Conservation (phyloP, 108 stramenopile genomes). For the Mediolabrus comicus region DNA sequence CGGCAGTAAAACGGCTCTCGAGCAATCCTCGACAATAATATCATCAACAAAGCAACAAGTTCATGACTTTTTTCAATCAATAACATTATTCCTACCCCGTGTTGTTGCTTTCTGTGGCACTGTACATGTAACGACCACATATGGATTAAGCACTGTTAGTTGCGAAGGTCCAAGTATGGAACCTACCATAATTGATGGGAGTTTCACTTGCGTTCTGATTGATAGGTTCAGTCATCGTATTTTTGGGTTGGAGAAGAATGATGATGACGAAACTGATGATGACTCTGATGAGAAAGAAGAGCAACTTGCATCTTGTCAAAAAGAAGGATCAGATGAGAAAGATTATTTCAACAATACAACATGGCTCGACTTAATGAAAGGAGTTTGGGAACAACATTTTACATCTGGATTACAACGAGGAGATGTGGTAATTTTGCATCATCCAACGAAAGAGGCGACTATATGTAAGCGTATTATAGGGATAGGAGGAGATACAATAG, state of each 20-base stretch:
- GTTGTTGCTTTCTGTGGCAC: conserved; percentile 43
- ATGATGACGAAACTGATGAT: conserved; percentile 10
- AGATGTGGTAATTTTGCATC: conserved; percentile 89
- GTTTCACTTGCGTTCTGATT: conserved; percentile 58
- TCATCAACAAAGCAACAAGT: conserved; percentile 11
- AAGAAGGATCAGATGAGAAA: not conserved
- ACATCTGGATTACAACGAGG: conserved; percentile 69
- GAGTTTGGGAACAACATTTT: conserved; percentile 50
- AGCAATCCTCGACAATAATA: not conserved
- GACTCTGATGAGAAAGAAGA: conserved; percentile 8
- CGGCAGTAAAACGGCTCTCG: not conserved
- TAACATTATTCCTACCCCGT: conserved; percentile 9
- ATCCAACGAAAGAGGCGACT: conserved; percentile 79
- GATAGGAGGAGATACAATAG: conserved; percentile 85
- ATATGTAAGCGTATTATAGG: conserved; percentile 93
- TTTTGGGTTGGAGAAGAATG: conserved; percentile 52
- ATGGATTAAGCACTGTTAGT: conserved; percentile 68
- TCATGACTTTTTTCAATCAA: conserved; percentile 3
- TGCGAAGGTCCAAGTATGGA: conserved; percentile 93
- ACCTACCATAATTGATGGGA: conserved; percentile 82
- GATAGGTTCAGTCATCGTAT: conserved; percentile 72
- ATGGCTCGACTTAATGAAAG: conserved; percentile 15
- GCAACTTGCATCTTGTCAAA: not conserved
- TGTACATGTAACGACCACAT: conserved; percentile 71
- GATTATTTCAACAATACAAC: not conserved